Evolutionary conservation across 169 alveolate genomes (phyloP).

Genomic region (Babesia ovis): DNA sequence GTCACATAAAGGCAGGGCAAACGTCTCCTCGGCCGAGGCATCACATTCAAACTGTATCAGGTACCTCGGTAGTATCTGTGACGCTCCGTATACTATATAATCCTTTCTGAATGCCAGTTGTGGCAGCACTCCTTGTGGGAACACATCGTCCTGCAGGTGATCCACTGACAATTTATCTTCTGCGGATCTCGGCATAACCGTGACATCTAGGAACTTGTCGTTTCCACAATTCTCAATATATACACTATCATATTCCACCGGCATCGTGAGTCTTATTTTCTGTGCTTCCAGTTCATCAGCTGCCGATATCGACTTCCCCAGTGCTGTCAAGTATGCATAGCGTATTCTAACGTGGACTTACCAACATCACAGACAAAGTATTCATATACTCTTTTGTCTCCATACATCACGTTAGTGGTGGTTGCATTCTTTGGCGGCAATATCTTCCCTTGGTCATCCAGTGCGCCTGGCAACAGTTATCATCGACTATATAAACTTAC

Average conservation of each 20-base stretch:
- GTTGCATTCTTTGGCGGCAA: slow-evolving; percentile 46
- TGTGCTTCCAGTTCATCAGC: slow-evolving; percentile 62
- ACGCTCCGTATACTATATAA: slow-evolving; percentile 84
- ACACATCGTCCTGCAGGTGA: slow-evolving; percentile 55
- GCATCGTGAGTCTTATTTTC: slow-evolving; percentile 64
- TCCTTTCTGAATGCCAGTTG: slow-evolving; percentile 83
- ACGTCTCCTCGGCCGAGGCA: slow-evolving; percentile 82
- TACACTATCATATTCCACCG: slow-evolving; percentile 82
- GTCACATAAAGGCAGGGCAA: slow-evolving; percentile 88
- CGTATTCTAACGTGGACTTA: slow-evolving; percentile 18
- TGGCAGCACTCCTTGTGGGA: slow-evolving; percentile 87
- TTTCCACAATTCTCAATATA: slow-evolving; percentile 75
- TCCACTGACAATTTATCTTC: slow-evolving; percentile 45
- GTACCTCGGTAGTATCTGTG: slow-evolving; percentile 85
- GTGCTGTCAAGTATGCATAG: slow-evolving; percentile 7
- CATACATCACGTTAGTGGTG: slow-evolving; percentile 62
- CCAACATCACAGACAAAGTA: slow-evolving; percentile 88
- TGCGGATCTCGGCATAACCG: slow-evolving; percentile 11
- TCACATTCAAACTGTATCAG: slow-evolving; percentile 86
- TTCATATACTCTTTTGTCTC: slow-evolving; percentile 83
- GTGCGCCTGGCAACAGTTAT: slow-evolving; percentile 9
- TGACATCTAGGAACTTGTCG: slow-evolving; percentile 74
- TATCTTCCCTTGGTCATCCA: slow-evolving; percentile 47
- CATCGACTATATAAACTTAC: not conserved
- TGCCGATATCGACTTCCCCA: slow-evolving; percentile 71